Conservation (phyloP, 768 basidiomycete genomes). For the Russula compacta region DNA sequence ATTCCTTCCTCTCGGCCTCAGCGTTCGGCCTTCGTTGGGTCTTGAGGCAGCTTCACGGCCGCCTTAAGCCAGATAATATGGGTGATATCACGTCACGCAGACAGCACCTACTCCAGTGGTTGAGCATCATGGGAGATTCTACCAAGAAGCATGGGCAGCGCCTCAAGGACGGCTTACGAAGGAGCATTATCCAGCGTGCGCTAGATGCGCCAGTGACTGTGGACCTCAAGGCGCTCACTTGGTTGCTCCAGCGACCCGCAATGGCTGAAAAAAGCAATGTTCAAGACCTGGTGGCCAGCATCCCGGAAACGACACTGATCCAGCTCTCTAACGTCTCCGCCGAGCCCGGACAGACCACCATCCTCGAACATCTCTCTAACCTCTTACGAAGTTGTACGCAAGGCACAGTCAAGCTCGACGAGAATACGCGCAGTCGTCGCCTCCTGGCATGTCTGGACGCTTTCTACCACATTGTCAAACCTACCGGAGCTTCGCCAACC, state of each 20-base stretch:
- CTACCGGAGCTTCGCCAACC: background rate
- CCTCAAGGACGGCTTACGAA: background rate
- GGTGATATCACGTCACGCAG: background rate
- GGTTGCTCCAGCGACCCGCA: background rate
- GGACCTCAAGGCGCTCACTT: background rate
- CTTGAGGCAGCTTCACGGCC: background rate
- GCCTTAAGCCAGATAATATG: background rate
- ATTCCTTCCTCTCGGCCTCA: background rate
- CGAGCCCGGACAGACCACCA: background rate
- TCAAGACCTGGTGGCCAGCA: background rate
- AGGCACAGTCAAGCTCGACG: background rate
- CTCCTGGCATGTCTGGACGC: background rate
- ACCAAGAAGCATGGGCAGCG: background rate
- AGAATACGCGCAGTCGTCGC: background rate
- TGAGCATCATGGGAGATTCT: background rate
- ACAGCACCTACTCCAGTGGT: background rate
- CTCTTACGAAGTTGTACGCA: background rate
- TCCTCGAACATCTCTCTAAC: background rate
- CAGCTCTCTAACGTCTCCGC: background rate
- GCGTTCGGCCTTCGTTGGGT: background rate
- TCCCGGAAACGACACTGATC: background rate
- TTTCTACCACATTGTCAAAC: background rate
- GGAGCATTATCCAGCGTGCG: background rate
- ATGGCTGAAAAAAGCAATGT: background rate
- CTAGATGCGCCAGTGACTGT: background rate